phyloP scores from a whole-genome alignment of 2,329 filamentous ascomycete genomes.

The Nigrograna mackinnonii region DNA sequence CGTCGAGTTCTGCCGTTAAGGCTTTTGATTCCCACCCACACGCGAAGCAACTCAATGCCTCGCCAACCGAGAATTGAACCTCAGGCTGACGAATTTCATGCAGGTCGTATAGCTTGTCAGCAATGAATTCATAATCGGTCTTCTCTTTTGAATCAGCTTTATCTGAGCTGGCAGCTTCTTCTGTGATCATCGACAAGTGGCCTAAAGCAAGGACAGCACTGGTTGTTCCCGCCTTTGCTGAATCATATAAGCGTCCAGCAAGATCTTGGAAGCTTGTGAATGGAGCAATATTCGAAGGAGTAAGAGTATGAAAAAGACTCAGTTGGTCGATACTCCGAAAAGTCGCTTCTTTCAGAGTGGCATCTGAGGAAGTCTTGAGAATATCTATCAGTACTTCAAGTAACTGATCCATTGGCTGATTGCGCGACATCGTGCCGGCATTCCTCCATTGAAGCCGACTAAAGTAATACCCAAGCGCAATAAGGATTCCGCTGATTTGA shows the following conservation, averaged over 20 bases:
- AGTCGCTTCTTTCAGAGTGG: conserved; percentile 59
- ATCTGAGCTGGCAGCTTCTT: conserved; percentile 41
- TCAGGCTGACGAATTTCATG: conserved; percentile 86
- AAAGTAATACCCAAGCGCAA: conserved; percentile 61
- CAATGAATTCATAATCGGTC: conserved; percentile 55
- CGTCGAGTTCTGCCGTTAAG: conserved; percentile 74
- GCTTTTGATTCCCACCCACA: conserved; percentile 83
- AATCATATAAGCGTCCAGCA: conserved; percentile 64
- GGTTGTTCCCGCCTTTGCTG: conserved; percentile 80
- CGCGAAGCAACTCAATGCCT: conserved; percentile 78
- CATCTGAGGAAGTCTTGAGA: conserved; percentile 58
- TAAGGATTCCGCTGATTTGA: conserved; percentile 62
- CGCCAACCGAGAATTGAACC: conserved; percentile 87
- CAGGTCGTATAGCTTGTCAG: conserved; percentile 72
- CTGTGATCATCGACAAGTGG: conserved; percentile 68
- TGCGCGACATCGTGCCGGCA: conserved; percentile 25
- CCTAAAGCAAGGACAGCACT: conserved; percentile 81
- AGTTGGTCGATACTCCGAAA: conserved; percentile 64
- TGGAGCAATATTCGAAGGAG: conserved; percentile 39
- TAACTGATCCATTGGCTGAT: conserved; percentile 45
- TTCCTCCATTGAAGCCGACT: conserved; percentile 61
- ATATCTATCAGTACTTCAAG: conserved; percentile 54
- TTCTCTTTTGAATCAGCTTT: conserved; percentile 33
- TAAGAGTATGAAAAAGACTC: conserved; percentile 61
- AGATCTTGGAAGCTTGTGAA: conserved; percentile 50